Conservation (phyloP, 768 basidiomycete genomes). For the Calocera cornea region DNA sequence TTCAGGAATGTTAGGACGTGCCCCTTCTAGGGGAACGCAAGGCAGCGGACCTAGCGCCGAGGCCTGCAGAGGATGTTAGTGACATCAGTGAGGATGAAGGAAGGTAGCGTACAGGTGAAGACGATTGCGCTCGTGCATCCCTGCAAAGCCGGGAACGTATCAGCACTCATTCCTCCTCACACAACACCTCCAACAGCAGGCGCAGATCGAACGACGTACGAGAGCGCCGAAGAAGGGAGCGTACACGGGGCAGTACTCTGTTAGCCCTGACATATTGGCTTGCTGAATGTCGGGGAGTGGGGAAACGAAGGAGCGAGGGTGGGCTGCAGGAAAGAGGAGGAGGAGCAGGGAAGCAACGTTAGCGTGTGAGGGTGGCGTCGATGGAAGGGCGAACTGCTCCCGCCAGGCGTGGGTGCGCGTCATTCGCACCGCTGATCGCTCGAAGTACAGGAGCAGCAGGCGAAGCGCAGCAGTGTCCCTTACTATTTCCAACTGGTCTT, state of each 20-base stretch:
- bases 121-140: constrained; percentile 34
- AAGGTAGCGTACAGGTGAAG: constrained; percentile 30
- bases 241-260: constrained; percentile 21
- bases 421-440: background rate
- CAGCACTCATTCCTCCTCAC: background rate
- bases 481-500: too few relatives aligned
- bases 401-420: background rate
- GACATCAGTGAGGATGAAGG: background rate
- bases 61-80: constrained; percentile 8
- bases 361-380: background rate
- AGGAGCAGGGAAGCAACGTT: background rate
- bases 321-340: background rate
- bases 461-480: background rate
- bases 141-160: constrained; percentile 12
- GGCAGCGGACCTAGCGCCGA: constrained; percentile 18
- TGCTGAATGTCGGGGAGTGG: background rate
- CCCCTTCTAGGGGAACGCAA: background rate
- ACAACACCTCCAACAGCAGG: background rate
- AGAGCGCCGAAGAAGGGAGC: constrained; percentile 35
- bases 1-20: background rate
- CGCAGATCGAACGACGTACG: constrained; percentile 11
- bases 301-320: background rate
- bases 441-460: too few relatives aligned
- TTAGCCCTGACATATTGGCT: background rate
- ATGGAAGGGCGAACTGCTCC: background rate